Evolutionary conservation across 768 basidiomycete species (phyloP), one percentile per base, ranked within the genome.

Genomic region (Tricholoma terreum): DNA sequence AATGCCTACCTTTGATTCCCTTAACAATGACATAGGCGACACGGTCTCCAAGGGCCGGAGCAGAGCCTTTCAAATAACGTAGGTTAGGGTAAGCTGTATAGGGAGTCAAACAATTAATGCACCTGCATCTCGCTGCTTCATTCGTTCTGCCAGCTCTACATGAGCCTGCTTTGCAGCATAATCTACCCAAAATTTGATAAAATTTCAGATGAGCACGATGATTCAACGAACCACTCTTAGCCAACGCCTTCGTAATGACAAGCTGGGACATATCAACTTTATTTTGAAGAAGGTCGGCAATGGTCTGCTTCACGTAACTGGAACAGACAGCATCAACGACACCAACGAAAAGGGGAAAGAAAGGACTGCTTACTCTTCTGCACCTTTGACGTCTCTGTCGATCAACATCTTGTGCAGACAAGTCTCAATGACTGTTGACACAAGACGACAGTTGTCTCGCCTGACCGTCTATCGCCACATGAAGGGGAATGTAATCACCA

Each of bases 11-110:
- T 78, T 96, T 98, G 59, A 90, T 89, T 4, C 92, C 93, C 71
- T 99, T 98, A 70, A 98, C 83, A 68, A 99, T 98, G 42, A 98
- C 96, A 76, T 98, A 99, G 5, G 97, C 96, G 1, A 98, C 97
- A 73, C 97, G 96, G 69, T 99, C 97, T 57, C 97, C 97, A 17
- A 98, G 75, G n/a, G 92, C 87, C 21, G 97, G 97, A 3, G 97
- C 97, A 63, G 97, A 99, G 59, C 94, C 92, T 88, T 61, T 11
- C 42, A 17, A 51, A 19, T 27, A 19, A 21, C 15, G 24, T 56
- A 6, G 55, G 52, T 34, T 38, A 40, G n/a, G 22, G 6, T 33
- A 6, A 34, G 12, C 22, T 24, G 15, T 11, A 19, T 11, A 31
- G 15, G 35, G 34, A 46, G 22, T 7, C 19, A 21, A 35, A 17